Evolutionary conservation across 177 flowering plant genomes (phyloP), one percentile per base, ranked within the genome.

Genomic region (Vitis hybrid): DNA sequence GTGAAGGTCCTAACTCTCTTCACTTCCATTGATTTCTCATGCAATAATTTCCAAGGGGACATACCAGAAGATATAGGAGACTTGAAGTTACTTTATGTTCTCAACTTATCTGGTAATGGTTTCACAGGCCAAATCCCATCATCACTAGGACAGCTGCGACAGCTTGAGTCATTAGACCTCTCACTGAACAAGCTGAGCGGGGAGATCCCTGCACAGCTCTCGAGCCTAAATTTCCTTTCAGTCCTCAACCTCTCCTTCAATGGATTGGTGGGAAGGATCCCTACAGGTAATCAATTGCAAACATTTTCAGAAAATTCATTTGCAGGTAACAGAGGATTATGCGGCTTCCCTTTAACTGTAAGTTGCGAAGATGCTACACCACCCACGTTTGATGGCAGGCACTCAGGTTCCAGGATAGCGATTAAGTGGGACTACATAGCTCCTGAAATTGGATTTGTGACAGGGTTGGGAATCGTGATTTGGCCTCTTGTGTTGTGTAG

Each of bases 161-260:
- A 54, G 12, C 66, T 76, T 2, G 76, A 66, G 48, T 72, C 76
- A 7, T 60, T 76, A n/a, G 79, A 76, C 59, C 63, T 76, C 32
- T 69, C 73, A 5, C 51, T 2, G 0, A 76, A 76, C 58, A n/a
- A 51, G 14, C 79, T 76, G 24, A 21, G 21, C 13, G 70, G 70
- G 3, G 11, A 27, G 0, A 76, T 76, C 58, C 80, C 66, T 16
- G 0, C 8, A 10, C 56, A 66, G 52, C 73, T 85, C 3, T 55
- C 66, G 11, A 46, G 14, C 8, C 73, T 85, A 1, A 70, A 18
- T 15, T 83, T 81, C 60, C 80, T 85, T 6, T 73, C 83, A 9
- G 7, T 65, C 50, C 62, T 85, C 60, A 80, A 81, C 58, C 69
- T 83, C 24, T 81, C 89, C 2, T 27, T 27, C 62, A 85, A 85